Evolutionary conservation across 495 filamentous ascomycete species (phyloP), one percentile per base, ranked within the genome.

Genomic region (Penicillium herquei): DNA sequence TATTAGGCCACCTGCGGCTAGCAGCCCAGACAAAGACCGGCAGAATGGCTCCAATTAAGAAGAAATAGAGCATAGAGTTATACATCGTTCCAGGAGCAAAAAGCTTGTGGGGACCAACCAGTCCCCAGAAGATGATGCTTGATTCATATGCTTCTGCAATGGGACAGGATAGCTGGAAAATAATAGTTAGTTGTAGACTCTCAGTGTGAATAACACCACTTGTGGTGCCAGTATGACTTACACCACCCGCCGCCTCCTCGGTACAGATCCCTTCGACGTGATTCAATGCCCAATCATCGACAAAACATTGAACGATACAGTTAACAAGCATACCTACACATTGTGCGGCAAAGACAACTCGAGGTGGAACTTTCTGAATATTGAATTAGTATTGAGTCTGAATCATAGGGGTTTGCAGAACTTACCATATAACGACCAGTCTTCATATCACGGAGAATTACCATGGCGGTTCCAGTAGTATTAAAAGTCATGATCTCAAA

Each of bases 291-390:
- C 83, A 87, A 58, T 86, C 35, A 82, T 80, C 56, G 21, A 26
- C 21, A 26, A 26, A 1, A 4, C 41, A 44, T 44, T 21, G 41
- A 6, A 44, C 17, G 0, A 44, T 21, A 8, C 8, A 26, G 1
- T 9, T 44, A 30, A 9, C 3, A 44, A 35, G 16, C 32, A 10
- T 52, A 66, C 64, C 64, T 34, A 62, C 62, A 3, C 59, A 65
- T 16, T 87, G 84, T 1, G 78, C 79, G 34, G 66, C 69, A 57
- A 87, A 87, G 34, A 82, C 81, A 3, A 83, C 73, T 3, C 81
- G 73, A 9, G 81, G 83, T 0, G 85, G 83, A 6, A 87, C 68
- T 62, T 88, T 88, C 78, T 84, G 86, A 82, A 61, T 87, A 88
- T 66, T 87, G 84, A 9, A 76, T 83, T 71, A 16, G 8, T 11